A percentile compares a stretch with the other conserved stretches of the same genome.
Evolutionary conservation across 495 filamentous ascomycete genomes (phyloP).

Genomic region (Xylaria sp.): DNA sequence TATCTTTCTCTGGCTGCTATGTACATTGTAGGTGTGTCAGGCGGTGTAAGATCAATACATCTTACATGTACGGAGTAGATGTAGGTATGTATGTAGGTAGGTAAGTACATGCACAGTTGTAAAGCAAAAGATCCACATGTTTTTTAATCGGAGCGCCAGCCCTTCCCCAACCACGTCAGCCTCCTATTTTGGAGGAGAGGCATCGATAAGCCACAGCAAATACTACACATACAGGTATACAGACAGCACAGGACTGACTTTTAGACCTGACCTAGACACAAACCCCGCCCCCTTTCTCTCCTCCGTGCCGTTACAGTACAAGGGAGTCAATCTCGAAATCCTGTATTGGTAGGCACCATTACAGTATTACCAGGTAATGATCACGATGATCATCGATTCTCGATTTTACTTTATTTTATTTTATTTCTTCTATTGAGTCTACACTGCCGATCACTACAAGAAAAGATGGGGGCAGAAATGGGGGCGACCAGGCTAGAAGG

Average conservation of each 20-base stretch:
- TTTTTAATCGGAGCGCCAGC: neutral
- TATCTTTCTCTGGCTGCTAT: too few relatives aligned
- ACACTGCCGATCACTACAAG: slow-evolving; percentile 20
- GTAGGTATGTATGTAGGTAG: neutral
- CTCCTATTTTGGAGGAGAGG: slow-evolving; percentile 13
- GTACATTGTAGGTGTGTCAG: neutral
- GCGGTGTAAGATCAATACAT: slow-evolving; percentile 1
- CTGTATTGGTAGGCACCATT: too few relatives aligned
- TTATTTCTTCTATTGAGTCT: too few relatives aligned
- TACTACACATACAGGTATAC: too few relatives aligned
- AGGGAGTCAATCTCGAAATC: neutral
- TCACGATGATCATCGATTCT: neutral
- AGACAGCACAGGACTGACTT: too few relatives aligned
- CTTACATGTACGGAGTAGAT: too few relatives aligned
- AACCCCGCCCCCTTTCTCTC: too few relatives aligned
- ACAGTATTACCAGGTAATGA: too few relatives aligned
- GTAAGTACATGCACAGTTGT: too few relatives aligned
- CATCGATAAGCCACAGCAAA: slow-evolving; percentile 9
- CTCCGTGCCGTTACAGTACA: neutral
- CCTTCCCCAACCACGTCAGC: slow-evolving; percentile 17
- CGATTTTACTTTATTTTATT: neutral
- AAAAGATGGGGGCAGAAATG: neutral
- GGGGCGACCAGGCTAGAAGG: slow-evolving; percentile 15
- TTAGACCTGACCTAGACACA: too few relatives aligned
- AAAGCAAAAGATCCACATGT: neutral